A percentile compares a stretch with the other conserved stretches of the same genome.
Evolutionary conservation across 495 filamentous ascomycete species (phyloP).

Genomic region (Tuber borchii): DNA sequence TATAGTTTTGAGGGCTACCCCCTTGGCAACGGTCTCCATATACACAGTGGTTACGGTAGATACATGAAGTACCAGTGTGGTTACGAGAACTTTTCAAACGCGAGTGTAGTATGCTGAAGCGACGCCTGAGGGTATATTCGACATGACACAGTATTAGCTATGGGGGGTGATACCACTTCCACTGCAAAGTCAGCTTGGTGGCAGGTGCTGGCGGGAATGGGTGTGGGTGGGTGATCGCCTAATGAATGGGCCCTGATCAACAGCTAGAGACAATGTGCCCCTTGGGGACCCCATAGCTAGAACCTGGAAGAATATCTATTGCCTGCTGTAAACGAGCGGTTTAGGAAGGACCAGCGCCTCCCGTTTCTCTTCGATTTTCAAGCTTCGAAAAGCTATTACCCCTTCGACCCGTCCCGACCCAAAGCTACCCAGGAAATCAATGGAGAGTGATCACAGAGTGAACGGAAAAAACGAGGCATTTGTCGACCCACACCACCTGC

Average conservation of each 20-base stretch:
- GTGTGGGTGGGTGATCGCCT: slow-evolving; percentile 84
- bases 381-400: slow-evolving; percentile 73
- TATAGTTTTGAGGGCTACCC: too few species aligned
- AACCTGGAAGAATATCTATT: slow-evolving; percentile 61
- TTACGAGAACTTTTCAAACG: too few species aligned
- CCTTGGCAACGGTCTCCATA: too few species aligned
- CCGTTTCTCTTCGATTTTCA: slow-evolving; percentile 74
- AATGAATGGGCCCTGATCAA: slow-evolving; percentile 58
- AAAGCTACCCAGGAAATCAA: slow-evolving; percentile 56
- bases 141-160: slow-evolving; percentile 62
- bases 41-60: too few species aligned
- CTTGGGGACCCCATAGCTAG: slow-evolving; percentile 59
- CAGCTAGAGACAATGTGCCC: slow-evolving; percentile 56
- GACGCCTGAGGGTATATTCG: slow-evolving; percentile 60
- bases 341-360: slow-evolving; percentile 49
- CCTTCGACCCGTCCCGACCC: slow-evolving; percentile 77
- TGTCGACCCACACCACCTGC: slow-evolving; percentile 71
- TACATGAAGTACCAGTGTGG: too few species aligned
- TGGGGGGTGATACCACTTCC: slow-evolving; percentile 39
- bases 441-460: slow-evolving; percentile 44
- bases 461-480: slow-evolving; percentile 48
- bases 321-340: slow-evolving; percentile 55
- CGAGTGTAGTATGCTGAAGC: slow-evolving; percentile 60
- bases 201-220: slow-evolving; percentile 8
- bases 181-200: neutral